phyloP scores from a whole-genome alignment of 2,329 filamentous ascomycete genomes.

The Fusarium circinatum region DNA sequence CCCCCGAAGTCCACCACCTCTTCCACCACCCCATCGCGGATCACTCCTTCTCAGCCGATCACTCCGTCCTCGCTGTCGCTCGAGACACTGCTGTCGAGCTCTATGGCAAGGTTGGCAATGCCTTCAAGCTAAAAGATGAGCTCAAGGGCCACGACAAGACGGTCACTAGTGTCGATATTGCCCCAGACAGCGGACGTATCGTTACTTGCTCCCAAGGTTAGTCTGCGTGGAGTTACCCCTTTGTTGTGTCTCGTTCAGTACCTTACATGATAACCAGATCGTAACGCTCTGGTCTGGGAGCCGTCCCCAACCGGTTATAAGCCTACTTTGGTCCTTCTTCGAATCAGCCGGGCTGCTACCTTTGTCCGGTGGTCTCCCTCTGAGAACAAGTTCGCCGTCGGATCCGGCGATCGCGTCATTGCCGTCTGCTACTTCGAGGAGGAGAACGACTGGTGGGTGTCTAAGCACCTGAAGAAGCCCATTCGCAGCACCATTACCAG shows the following conservation, averaged over 20 bases:
- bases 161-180: constrained; percentile 96
- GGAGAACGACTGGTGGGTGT: constrained; percentile 99
- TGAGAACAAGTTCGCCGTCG: constrained; percentile 97
- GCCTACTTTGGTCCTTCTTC: constrained; percentile 93
- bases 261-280: constrained; percentile 66
- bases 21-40: constrained; percentile 97
- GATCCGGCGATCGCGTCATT: constrained; percentile 93
- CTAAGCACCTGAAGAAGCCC: constrained; percentile 98
- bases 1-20: constrained; percentile 93
- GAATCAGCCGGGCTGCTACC: constrained; percentile 95
- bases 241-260: neutral
- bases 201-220: constrained; percentile 96
- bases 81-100: constrained; percentile 92
- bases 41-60: constrained; percentile 97
- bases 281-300: constrained; percentile 98
- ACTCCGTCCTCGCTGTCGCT: constrained; percentile 86
- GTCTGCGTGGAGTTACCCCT: constrained; percentile 30
- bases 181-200: constrained; percentile 88
- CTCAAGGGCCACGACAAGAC: constrained; percentile 97
- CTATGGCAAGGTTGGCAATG: constrained; percentile 77
- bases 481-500: constrained; percentile 97
- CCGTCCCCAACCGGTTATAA: constrained; percentile 93
- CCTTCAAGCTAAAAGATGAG: constrained; percentile 88
- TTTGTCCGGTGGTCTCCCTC: constrained; percentile 97
- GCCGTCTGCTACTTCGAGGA: constrained; percentile 99